A percentile compares a stretch with the other conserved stretches of the same genome.
Conservation (phyloP, 148 eudicot genomes). For the Rhododendron molle region DNA sequence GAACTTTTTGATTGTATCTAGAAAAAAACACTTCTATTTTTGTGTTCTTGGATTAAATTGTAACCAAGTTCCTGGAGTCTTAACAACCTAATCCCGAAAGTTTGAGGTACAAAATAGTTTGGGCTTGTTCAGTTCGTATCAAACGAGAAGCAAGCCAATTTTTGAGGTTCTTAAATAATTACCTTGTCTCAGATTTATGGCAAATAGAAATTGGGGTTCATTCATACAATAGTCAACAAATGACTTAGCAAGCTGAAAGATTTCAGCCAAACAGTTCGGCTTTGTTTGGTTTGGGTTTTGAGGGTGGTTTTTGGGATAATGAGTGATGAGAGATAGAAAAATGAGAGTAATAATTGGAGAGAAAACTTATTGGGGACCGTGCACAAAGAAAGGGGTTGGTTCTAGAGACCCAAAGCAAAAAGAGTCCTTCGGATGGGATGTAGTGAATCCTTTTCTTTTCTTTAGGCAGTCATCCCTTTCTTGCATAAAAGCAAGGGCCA, state of each 20-base stretch:
- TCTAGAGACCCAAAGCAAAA: not conserved
- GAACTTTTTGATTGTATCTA: not conserved
- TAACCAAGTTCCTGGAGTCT: not conserved
- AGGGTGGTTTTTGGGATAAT: not conserved
- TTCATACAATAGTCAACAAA: not conserved
- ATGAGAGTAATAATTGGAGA: not conserved
- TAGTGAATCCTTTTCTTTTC: not conserved
- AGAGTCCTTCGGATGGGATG: not conserved
- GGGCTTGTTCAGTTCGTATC: constrained; percentile 3
- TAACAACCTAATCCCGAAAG: not conserved
- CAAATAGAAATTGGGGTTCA: not conserved
- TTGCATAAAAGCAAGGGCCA: not conserved
- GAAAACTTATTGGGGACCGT: not conserved
- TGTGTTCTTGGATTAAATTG: not conserved
- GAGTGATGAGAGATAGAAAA: not conserved
- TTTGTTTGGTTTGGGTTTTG: not conserved
- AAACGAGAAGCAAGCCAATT: not conserved
- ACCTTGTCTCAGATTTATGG: not conserved
- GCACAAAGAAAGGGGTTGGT: not conserved
- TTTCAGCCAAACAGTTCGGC: not conserved
- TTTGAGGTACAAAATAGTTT: not conserved
- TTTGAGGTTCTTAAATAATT: not conserved
- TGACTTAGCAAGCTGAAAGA: not conserved
- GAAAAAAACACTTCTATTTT: not conserved
- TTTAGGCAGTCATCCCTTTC: not conserved